Conservation (phyloP, 805 yeast species). For the Wickerhamomyces xylosicus region DNA sequence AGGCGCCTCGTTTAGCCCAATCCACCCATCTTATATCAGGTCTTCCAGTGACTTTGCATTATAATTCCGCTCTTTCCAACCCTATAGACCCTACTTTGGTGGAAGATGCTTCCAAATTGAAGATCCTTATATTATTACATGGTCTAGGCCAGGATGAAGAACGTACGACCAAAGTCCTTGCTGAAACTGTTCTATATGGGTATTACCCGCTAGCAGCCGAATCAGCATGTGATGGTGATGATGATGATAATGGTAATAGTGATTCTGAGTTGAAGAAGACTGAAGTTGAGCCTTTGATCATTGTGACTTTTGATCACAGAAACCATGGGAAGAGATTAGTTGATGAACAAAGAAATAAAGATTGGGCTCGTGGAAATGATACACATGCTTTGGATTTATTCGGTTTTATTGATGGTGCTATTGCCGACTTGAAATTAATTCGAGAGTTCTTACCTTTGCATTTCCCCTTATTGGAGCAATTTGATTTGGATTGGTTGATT, state of each 20-base stretch:
- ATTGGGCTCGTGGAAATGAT: conserved; percentile 10
- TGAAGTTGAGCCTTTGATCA: conserved; percentile 4
- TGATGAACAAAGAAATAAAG: conserved; percentile 4
- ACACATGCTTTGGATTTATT: conserved; percentile 14
- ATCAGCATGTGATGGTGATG: background rate
- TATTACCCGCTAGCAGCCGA: background rate
- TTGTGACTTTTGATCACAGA: conserved; percentile 14
- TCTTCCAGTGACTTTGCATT: background rate
- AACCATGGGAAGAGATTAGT: conserved; percentile 14
- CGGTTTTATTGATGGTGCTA: conserved; percentile 11
- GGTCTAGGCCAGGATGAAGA: background rate
- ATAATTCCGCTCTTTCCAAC: background rate
- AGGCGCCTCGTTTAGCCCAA: background rate
- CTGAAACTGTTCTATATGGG: background rate
- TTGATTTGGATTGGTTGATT: conserved; percentile 3
- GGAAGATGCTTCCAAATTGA: background rate
- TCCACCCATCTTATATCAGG: background rate
- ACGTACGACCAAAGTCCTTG: background rate
- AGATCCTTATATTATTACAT: background rate
- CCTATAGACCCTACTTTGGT: background rate
- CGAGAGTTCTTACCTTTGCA: conserved; percentile 10
- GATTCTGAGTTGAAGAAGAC: background rate
- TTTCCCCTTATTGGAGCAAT: conserved; percentile 4
- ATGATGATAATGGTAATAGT: background rate
- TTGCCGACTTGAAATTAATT: conserved; percentile 10